Base-by-base conservation (phyloP, 108 stramenopile species). In the Aurantiochytrium sp. region DNA sequence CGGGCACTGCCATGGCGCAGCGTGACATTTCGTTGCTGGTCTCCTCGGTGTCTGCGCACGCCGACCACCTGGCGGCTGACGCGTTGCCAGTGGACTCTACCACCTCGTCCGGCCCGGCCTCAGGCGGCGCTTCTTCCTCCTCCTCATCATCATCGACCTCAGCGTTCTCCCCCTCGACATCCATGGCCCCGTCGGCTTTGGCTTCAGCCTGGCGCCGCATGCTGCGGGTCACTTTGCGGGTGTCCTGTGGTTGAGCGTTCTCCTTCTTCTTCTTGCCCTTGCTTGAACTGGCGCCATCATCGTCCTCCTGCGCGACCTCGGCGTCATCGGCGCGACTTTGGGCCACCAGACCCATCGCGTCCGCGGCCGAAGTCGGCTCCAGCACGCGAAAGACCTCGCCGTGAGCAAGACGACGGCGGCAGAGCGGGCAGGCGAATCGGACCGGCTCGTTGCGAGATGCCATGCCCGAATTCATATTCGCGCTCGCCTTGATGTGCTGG, bases 401-500 rank as follows among this genome's bases (percentile, higher is more conserved):
- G 22, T 12, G 24, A 15, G 37, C 4, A 4, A 89, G 86, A 1
- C 55, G 4, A 6, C 73, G n/a, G 32, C 68, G 68, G 19, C 48
- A n/a, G 22, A 87, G 31, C 3, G 89, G 52, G 36, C 69, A 48
- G 15, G 31, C n/a, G 8, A 85, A 15, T 4, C 68, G 45, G 4
- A 68, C 12, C 22, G 3, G 34, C 53, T 41, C 86, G 31, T 68
- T 55, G 55, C 86, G 68, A 19, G 54, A 52, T 6, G 90, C 52
- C 30, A 55, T 85, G 27, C 31, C 5, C 21, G 4, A 19, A 12
- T 0, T 55, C 24, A 0, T 37, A 17, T 42, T 36, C 31, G 68
- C 86, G 52, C 15, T 87, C 39, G 69, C 54, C 10, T n/a, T 52
- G 68, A 90, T 87, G 39, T 89, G 41, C 41, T 89, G 88, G 42